Evolutionary conservation across 805 yeast species (phyloP), one percentile per base, ranked within the genome.

Genomic region (Crinitomyces ghanaensis): DNA sequence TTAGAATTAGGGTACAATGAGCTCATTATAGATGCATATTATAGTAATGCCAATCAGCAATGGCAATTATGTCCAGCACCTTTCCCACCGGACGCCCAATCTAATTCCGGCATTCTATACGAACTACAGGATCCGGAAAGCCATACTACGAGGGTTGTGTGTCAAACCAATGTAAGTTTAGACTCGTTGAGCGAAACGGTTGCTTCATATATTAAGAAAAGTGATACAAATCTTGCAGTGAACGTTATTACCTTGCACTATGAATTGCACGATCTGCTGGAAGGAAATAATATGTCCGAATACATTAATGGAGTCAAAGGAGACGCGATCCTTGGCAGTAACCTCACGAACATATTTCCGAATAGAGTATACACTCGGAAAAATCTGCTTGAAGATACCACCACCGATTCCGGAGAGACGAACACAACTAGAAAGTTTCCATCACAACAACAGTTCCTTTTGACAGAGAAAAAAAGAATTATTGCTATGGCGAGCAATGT

Each of bases 61-160:
- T 71, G 76, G 77, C 76, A 70, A 48, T 49, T 72, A 15, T 72
- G 78, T 42, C 78, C 78, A 1, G 31, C 19, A 15, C 39, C 37
- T 14, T 34, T 26, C 12, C 38, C 40, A 2, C 30, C 30, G 28
- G 5, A 17, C 9, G 35, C 23, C 2, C 12, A 16, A 9, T 13
- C 5, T 6, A 24, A 35, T 6, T 28, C 26, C 9, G 33, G 33
- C 4, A 18, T 25, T 5, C 12, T 19, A 7, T 33, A 28, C 24
- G 4, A 26, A 4, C 13, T 26, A 9, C 13, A 32, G 15, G 12
- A 17, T 2, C 19, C 17, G 6, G n/a, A n/a, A n/a, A n/a, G n/a
- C n/a, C 17, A 20, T n/a, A 28, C 23, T 4, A 33, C 22, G 15
- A n/a, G n/a, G n/a, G 30, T 19, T 19, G 21, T 19, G 8, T 43